Evolutionary conservation across 192 early-diverging fungal genomes (phyloP).

Genomic region (Linnemannia hyalina): DNA sequence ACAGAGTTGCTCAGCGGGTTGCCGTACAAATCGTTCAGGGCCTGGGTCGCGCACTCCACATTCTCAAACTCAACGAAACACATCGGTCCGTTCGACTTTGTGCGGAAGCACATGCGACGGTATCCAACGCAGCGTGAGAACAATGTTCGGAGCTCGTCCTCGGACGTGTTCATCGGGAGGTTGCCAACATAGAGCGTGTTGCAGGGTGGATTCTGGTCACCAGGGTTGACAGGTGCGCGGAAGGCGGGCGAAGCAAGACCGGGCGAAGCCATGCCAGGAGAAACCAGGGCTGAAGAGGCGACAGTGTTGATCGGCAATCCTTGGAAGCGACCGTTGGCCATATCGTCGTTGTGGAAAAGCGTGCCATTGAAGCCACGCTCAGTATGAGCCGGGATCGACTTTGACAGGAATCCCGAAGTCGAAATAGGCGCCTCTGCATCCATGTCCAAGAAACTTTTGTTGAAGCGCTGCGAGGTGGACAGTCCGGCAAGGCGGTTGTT

Average conservation of each 20-base stretch:
- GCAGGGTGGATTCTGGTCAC: constrained; percentile 98
- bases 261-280: constrained; percentile 51
- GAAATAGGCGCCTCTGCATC: constrained; percentile 38
- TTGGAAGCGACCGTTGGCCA: constrained; percentile 52
- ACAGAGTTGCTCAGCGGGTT: constrained; percentile 86
- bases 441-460: constrained; percentile 53
- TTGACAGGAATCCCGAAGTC: constrained; percentile 59
- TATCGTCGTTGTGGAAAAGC: constrained; percentile 57
- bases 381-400: constrained; percentile 61
- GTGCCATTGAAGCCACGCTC: constrained; percentile 61
- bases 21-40: constrained; percentile 89
- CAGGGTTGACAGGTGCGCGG: constrained; percentile 67
- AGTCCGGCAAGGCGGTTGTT: constrained; percentile 33
- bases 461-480: constrained; percentile 44
- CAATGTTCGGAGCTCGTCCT: constrained; percentile 89
- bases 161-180: constrained; percentile 88
- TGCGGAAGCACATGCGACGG: constrained; percentile 90
- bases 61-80: constrained; percentile 99
- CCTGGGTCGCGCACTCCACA: constrained; percentile 90
- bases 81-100: constrained; percentile 95
- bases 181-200: constrained; percentile 99
- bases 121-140: constrained; percentile 89
- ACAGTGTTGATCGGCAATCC: constrained; percentile 61
- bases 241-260: constrained; percentile 63
- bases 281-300: constrained; percentile 29